Evolutionary conservation across 2,329 filamentous ascomycete species (phyloP).

Genomic region (Berkeleyomyces rouxiae): DNA sequence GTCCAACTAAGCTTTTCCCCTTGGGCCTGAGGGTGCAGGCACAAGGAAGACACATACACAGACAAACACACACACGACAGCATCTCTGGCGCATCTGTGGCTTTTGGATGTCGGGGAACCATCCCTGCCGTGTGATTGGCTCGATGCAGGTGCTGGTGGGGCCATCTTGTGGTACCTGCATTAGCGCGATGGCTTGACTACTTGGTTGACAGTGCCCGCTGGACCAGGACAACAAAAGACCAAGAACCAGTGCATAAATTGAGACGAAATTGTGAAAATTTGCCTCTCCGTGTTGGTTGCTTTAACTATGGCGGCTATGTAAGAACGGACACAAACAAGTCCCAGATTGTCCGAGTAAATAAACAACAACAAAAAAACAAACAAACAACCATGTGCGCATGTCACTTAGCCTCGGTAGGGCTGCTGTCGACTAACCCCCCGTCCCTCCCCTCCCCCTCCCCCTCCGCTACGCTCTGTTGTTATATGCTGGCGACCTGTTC

Average conservation of each 20-base stretch:
- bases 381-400: not conserved
- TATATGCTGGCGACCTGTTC: not conserved
- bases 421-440: too few species aligned
- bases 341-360: not conserved
- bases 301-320: too few species aligned
- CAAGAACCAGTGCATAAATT: not conserved
- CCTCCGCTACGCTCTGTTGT: too few species aligned
- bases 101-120: not conserved
- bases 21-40: not conserved
- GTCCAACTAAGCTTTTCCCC: not conserved
- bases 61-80: too few species aligned
- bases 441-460: too few species aligned
- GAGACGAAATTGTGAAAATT: not conserved
- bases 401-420: not conserved
- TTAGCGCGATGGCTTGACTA: constrained; percentile 1
- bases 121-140: not conserved
- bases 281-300: not conserved
- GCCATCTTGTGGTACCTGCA: constrained; percentile 7
- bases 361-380: not conserved
- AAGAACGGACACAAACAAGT: too few species aligned
- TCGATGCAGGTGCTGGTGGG: not conserved
- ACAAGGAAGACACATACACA: not conserved
- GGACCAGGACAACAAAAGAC: not conserved
- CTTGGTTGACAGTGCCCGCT: not conserved
- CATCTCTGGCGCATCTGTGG: too few species aligned